Conservation (phyloP, 257 asterid genomes). For the Salvia hispanica region DNA sequence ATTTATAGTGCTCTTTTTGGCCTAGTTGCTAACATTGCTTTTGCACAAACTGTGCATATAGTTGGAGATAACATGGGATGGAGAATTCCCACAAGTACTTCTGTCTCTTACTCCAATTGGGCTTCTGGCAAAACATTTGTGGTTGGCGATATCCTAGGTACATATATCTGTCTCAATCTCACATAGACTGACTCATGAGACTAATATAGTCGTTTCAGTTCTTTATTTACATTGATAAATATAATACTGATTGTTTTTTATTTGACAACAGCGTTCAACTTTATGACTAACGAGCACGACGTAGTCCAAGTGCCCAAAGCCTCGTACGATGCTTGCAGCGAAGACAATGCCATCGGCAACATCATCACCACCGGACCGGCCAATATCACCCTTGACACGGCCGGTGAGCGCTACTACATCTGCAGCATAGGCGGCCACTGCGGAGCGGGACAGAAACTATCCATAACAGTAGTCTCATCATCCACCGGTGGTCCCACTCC, state of each 20-base stretch:
- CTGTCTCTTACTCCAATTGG: slow-evolving; percentile 40
- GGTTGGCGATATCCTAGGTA: slow-evolving; percentile 47
- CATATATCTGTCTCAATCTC: no score
- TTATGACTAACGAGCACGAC: slow-evolving; percentile 41
- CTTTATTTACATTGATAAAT: no score
- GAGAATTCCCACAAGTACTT: slow-evolving; percentile 34
- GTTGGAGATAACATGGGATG: slow-evolving; percentile 49
- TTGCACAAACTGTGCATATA: slow-evolving; percentile 37
- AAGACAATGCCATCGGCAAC: slow-evolving; percentile 35
- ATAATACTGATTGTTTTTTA: not conserved
- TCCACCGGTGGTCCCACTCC: slow-evolving; percentile 33
- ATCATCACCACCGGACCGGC: slow-evolving; percentile 40
- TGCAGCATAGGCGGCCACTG: slow-evolving; percentile 55
- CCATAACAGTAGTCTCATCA: slow-evolving; percentile 35
- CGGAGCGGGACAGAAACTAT: slow-evolving; percentile 43
- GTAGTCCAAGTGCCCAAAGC: slow-evolving; percentile 41
- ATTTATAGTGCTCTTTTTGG: slow-evolving; percentile 29
- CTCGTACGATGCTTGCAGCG: slow-evolving; percentile 46
- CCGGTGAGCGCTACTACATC: slow-evolving; percentile 49
- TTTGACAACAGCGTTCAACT: slow-evolving; percentile 43
- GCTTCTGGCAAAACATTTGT: slow-evolving; percentile 39
- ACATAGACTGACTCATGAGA: no score
- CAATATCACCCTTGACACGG: slow-evolving; percentile 42
- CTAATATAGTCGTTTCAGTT: no score
- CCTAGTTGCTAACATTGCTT: slow-evolving; percentile 20